Evolutionary conservation across 495 filamentous ascomycete species (phyloP).

Genomic region (Aspergillus funiculosus): DNA sequence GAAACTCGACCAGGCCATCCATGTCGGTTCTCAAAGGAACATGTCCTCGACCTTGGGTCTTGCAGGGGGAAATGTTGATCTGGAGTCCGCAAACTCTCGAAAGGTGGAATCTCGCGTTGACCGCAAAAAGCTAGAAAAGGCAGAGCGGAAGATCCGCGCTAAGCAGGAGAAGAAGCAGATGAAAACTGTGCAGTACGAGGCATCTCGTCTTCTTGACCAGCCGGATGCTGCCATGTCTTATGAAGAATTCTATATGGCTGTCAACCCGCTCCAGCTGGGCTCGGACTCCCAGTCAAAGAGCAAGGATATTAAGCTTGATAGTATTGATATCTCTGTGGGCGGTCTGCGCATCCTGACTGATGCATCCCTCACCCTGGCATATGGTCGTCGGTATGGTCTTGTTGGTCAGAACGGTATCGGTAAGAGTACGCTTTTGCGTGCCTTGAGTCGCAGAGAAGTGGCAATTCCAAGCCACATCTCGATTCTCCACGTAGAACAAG

Average conservation of each 20-base stretch:
- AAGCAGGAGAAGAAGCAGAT: conserved; percentile 98
- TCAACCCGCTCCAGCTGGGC: conserved; percentile 91
- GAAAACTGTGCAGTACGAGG: conserved; percentile 97
- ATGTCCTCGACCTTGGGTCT: conserved; percentile 93
- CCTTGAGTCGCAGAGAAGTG: conserved; percentile 88
- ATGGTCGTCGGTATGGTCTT: conserved; percentile 91
- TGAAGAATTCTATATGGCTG: conserved; percentile 99
- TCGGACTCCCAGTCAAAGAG: conserved; percentile 72
- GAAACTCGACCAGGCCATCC: conserved; percentile 89
- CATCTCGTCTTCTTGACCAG: conserved; percentile 81
- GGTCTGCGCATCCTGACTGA: conserved; percentile 85
- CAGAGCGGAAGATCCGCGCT: conserved; percentile 92
- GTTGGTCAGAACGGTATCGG: conserved; percentile 99
- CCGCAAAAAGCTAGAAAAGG: conserved; percentile 98
- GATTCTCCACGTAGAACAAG: conserved; percentile 98
- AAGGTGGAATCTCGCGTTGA: conserved; percentile 98
- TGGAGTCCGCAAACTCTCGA: conserved; percentile 83
- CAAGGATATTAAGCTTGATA: conserved; percentile 98
- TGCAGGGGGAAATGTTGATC: conserved; percentile 74
- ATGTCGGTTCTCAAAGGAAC: conserved; percentile 88
- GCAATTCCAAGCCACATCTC: conserved; percentile 94
- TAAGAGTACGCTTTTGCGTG: conserved; percentile 91
- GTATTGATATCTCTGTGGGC: conserved; percentile 87
- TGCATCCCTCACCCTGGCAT: conserved; percentile 82
- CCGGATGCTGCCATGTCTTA: conserved; percentile 84